Evolutionary conservation across 192 early-diverging fungal genomes (phyloP).

Genomic region (Entrophospora sp.): DNA sequence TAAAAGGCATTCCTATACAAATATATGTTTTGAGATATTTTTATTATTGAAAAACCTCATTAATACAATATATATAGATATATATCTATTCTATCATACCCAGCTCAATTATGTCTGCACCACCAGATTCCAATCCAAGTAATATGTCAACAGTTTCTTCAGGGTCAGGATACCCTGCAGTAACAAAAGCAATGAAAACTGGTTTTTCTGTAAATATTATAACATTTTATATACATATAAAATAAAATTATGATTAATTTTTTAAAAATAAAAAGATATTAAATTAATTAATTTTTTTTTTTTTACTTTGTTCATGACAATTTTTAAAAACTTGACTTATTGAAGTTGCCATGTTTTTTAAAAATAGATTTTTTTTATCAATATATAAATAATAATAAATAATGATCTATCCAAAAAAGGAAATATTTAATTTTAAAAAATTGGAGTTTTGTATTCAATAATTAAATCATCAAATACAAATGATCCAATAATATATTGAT

Average conservation of each 20-base stretch:
- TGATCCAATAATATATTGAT: too few relatives aligned
- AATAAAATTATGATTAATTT: neutral
- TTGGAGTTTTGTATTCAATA: too few relatives aligned
- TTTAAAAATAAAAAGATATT: neutral
- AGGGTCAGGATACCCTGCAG: conserved; percentile 81
- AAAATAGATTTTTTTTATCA: too few relatives aligned
- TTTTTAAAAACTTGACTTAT: conserved; percentile 31
- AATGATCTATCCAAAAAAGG: too few relatives aligned
- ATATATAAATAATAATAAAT: too few relatives aligned
- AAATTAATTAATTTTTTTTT: too few relatives aligned
- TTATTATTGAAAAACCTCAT: neutral
- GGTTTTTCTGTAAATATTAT: conserved; percentile 50
- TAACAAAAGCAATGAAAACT: conserved; percentile 89
- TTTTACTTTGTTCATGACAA: conserved; percentile 35
- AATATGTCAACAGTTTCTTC: conserved; percentile 76
- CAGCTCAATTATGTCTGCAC: conserved; percentile 92
- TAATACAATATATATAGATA: neutral
- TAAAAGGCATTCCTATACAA: conserved; percentile 78
- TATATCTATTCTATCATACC: too few relatives aligned
- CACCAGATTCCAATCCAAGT: conserved; percentile 82
- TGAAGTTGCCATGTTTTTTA: conserved; percentile 35
- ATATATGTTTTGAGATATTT: neutral
- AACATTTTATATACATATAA: too few relatives aligned
- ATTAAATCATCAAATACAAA: too few relatives aligned
- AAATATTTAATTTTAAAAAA: too few relatives aligned